phyloP scores from a whole-genome alignment of 345 rosid genomes.

The Turritis glabra region DNA sequence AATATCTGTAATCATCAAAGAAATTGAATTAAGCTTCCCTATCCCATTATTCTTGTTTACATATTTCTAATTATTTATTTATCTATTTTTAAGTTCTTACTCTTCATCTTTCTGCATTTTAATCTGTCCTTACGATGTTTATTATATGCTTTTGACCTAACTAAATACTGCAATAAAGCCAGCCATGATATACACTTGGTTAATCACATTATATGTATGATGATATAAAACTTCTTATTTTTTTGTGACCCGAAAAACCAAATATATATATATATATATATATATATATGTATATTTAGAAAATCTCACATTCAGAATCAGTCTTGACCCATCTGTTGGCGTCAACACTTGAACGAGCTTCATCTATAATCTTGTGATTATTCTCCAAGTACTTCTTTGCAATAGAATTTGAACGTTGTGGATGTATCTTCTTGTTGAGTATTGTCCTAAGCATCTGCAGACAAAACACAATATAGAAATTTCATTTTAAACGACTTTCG shows the following conservation, averaged over 20 bases:
- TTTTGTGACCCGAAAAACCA: neutral
- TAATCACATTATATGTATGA: conserved; percentile 8
- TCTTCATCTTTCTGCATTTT: conserved; percentile 21
- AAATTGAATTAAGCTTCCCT: conserved; percentile 27
- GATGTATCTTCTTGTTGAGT: conserved; percentile 74
- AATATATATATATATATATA: no score
- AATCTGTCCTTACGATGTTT: conserved; percentile 26
- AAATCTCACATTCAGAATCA: conserved; percentile 79
- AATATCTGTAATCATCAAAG: conserved; percentile 60
- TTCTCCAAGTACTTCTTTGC: conserved; percentile 49
- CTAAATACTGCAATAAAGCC: conserved; percentile 27
- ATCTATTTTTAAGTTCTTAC: conserved; percentile 10
- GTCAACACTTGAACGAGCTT: conserved; percentile 44
- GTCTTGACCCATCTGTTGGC: conserved; percentile 80
- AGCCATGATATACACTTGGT: neutral
- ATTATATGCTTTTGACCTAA: conserved; percentile 34
- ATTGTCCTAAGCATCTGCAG: conserved; percentile 46
- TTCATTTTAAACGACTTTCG: no score
- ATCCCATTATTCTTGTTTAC: neutral
- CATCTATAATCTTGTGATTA: conserved; percentile 29
- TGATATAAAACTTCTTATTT: neutral
- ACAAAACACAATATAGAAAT: neutral
- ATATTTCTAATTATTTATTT: neutral
- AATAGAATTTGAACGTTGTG: conserved; percentile 45
- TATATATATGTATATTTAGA: no score